A percentile compares a stretch with the other conserved stretches of the same genome.
Evolutionary conservation across 2,329 filamentous ascomycete genomes (phyloP).

Genomic region (Fusarium oxysporum): DNA sequence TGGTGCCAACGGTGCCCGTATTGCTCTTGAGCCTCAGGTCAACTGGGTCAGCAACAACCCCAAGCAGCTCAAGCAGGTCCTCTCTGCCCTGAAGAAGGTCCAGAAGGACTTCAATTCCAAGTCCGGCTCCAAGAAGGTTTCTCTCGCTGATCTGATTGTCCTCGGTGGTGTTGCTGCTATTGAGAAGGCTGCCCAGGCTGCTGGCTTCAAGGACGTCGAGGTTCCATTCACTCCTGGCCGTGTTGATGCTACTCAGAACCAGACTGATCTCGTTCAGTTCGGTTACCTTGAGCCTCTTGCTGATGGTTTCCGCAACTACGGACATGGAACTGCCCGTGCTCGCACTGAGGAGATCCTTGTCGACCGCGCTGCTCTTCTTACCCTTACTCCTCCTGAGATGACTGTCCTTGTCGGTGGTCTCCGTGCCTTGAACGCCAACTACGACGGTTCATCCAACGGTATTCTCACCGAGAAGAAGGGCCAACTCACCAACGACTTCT

Average conservation of each 20-base stretch:
- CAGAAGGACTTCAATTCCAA: slow-evolving; percentile 74
- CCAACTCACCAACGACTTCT: slow-evolving; percentile 82
- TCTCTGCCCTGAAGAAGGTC: slow-evolving; percentile 70
- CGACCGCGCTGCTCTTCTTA: slow-evolving; percentile 78
- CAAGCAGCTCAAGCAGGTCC: slow-evolving; percentile 69
- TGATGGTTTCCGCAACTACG: slow-evolving; percentile 87
- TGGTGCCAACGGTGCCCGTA: slow-evolving; percentile 83
- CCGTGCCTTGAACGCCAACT: slow-evolving; percentile 77
- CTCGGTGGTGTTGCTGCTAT: slow-evolving; percentile 77
- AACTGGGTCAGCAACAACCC: slow-evolving; percentile 83
- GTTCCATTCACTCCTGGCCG: slow-evolving; percentile 82
- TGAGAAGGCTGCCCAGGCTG: slow-evolving; percentile 73
- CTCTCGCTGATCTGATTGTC: slow-evolving; percentile 82
- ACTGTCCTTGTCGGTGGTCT: slow-evolving; percentile 79
- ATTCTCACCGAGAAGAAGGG: slow-evolving; percentile 77
- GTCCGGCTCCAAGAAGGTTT: slow-evolving; percentile 71
- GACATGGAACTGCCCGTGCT: slow-evolving; percentile 69
- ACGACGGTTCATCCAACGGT: slow-evolving; percentile 73
- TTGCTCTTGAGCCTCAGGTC: slow-evolving; percentile 78
- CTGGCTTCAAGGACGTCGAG: slow-evolving; percentile 57
- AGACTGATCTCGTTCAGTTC: slow-evolving; percentile 76
- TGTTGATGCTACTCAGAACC: slow-evolving; percentile 75
- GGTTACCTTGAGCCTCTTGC: slow-evolving; percentile 73
- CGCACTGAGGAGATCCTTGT: slow-evolving; percentile 76
- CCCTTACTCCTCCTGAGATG: slow-evolving; percentile 76